Evolutionary conservation across 441 rosid genomes (phyloP).

Genomic region (Erodium trifolium): DNA sequence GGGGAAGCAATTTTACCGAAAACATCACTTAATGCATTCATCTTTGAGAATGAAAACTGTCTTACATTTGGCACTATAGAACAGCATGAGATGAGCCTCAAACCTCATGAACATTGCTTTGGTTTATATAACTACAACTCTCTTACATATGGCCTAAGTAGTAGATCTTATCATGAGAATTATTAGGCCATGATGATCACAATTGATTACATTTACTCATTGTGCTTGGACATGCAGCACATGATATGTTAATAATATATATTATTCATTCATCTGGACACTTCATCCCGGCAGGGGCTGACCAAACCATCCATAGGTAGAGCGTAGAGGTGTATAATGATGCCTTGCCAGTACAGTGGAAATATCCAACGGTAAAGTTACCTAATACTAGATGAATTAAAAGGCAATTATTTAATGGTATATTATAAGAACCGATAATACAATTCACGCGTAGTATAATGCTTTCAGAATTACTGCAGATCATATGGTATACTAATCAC

Average conservation of each 20-base stretch:
- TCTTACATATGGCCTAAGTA: not conserved
- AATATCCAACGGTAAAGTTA: not conserved
- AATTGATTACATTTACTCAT: not conserved
- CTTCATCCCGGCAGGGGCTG: conserved; percentile 3
- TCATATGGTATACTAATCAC: not conserved
- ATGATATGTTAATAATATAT: not conserved
- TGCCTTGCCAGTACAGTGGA: not conserved
- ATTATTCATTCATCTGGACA: not conserved
- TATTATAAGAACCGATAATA: not conserved
- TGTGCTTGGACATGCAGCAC: not conserved
- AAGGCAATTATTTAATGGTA: not conserved
- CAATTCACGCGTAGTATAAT: not conserved
- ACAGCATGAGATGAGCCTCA: not conserved
- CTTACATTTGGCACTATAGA: no score
- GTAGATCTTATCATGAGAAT: not conserved
- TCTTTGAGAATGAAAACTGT: not conserved
- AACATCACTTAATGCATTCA: conserved; percentile 1
- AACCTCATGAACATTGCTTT: not conserved
- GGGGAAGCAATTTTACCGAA: not conserved
- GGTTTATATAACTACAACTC: not conserved
- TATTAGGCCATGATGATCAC: not conserved
- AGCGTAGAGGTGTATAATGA: no score
- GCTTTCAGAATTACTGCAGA: not conserved
- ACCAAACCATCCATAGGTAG: not conserved
- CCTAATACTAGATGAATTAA: not conserved